Evolutionary conservation across 2,329 filamentous ascomycete species (phyloP).

Genomic region (Raffaelea albimanens): DNA sequence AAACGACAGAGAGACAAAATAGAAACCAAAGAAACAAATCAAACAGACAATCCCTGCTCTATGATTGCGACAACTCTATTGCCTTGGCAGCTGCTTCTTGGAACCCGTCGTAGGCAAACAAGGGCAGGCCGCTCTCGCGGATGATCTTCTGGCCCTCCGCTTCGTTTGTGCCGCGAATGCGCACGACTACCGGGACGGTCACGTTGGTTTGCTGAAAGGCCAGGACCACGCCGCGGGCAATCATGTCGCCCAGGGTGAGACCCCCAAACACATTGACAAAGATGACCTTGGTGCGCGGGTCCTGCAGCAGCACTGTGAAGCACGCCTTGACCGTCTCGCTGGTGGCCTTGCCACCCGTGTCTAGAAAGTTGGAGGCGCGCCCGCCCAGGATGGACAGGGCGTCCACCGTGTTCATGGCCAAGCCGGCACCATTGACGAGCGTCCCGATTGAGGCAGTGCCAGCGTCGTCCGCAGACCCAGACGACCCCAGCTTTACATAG

Average conservation of each 20-base stretch:
- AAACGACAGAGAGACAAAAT: too few species aligned
- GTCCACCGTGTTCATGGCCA: slow-evolving; percentile 88
- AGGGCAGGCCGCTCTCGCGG: slow-evolving; percentile 53
- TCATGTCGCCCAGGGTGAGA: slow-evolving; percentile 70
- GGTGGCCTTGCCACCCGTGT: slow-evolving; percentile 84
- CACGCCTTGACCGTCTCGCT: slow-evolving; percentile 68
- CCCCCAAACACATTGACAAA: slow-evolving; percentile 49
- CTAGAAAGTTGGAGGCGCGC: slow-evolving; percentile 71
- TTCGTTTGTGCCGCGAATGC: slow-evolving; percentile 68
- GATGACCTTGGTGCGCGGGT: slow-evolving; percentile 60
- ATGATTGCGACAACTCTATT: slow-evolving; percentile 36
- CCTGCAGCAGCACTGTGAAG: slow-evolving; percentile 64
- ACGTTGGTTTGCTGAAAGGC: slow-evolving; percentile 62
- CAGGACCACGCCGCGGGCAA: slow-evolving; percentile 63
- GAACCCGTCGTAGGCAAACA: slow-evolving; percentile 67
- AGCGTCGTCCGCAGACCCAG: slow-evolving; percentile 27
- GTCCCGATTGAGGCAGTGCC: slow-evolving; percentile 55
- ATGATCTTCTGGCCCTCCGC: slow-evolving; percentile 61
- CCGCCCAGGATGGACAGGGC: slow-evolving; percentile 61
- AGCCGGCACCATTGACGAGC: slow-evolving; percentile 78
- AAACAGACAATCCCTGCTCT: neutral
- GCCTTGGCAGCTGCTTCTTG: slow-evolving; percentile 62
- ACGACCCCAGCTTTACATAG: slow-evolving; percentile 51
- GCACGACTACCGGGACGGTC: slow-evolving; percentile 65
- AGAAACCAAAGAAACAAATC: too few species aligned